Percentiles rank a stretch among this genome's conserved stretches.
Evolutionary conservation across 2,329 filamentous ascomycete genomes (phyloP).

Genomic region (Beauveria sp.): DNA sequence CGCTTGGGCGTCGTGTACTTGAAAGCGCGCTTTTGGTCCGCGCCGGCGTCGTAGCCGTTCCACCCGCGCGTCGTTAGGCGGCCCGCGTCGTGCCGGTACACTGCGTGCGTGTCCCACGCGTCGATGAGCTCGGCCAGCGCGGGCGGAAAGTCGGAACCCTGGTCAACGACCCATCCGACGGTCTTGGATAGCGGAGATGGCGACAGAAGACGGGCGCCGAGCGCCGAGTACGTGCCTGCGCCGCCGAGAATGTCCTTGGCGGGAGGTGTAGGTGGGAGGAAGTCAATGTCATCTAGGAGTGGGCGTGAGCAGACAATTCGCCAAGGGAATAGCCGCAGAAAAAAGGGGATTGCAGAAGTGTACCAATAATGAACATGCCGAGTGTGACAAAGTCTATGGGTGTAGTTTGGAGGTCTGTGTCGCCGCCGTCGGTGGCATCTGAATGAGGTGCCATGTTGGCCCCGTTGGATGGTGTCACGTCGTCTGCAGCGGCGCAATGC

Average conservation of each 20-base stretch:
- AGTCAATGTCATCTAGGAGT: conserved; percentile 79
- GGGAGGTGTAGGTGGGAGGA: conserved; percentile 58
- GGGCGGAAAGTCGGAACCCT: conserved; percentile 77
- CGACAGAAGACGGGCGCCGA: conserved; percentile 84
- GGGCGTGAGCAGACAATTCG: not conserved
- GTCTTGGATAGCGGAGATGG: conserved; percentile 55
- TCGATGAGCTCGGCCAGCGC: conserved; percentile 56
- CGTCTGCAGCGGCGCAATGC: not conserved
- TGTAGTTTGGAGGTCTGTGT: not conserved
- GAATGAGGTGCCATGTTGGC: conserved; percentile 7
- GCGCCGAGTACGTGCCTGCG: conserved; percentile 75
- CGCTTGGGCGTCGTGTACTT: conserved; percentile 82
- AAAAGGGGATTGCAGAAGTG: not conserved
- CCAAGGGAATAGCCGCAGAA: no score
- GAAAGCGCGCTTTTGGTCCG: conserved; percentile 66
- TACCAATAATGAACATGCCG: conserved; percentile 69
- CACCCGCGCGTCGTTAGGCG: conserved; percentile 81
- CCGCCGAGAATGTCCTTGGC: conserved; percentile 78
- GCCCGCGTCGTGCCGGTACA: conserved; percentile 57
- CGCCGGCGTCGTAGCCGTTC: conserved; percentile 71
- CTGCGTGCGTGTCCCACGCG: conserved; percentile 67
- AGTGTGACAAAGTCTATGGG: conserved; percentile 59
- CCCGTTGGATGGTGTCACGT: not conserved
- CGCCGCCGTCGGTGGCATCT: not conserved
- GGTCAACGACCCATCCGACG: conserved; percentile 87